A percentile compares a stretch with the other conserved stretches of the same genome.
phyloP scores from a whole-genome alignment of 331 rosid species.

The Telfairia occidentalis region DNA sequence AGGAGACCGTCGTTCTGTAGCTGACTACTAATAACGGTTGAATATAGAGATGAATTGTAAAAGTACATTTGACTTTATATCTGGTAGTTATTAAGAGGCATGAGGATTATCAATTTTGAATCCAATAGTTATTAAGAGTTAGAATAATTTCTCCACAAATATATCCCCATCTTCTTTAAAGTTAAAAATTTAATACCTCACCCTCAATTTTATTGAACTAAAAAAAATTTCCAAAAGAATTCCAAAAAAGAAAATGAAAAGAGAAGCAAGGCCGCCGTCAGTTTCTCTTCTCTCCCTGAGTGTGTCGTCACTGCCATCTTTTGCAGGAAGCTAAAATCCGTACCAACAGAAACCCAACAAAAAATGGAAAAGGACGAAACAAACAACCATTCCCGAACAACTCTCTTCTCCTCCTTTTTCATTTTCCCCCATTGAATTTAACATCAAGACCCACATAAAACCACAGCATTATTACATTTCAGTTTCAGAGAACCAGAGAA shows the following conservation, averaged over 20 bases:
- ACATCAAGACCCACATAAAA: background rate
- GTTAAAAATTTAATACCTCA: too few species aligned
- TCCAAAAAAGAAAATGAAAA: background rate
- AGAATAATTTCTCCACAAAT: too few species aligned
- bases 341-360: constrained; percentile 3
- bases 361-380: background rate
- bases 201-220: too few species aligned
- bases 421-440: background rate
- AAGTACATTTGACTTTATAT: too few species aligned
- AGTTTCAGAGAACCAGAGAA: background rate
- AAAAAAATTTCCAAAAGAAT: too few species aligned
- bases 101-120: too few species aligned
- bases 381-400: background rate
- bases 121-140: too few species aligned
- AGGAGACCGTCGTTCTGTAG: too few species aligned
- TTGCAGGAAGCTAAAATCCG: background rate
- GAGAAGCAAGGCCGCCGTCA: background rate
- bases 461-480: background rate
- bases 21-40: too few species aligned
- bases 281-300: background rate
- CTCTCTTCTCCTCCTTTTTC: background rate
- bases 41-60: too few species aligned
- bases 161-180: too few species aligned
- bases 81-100: too few species aligned
- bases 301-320: background rate